A percentile compares a stretch with the other conserved stretches of the same genome.
phyloP scores from a whole-genome alignment of 2,329 filamentous ascomycete species.

The Microascus cirrosus region DNA sequence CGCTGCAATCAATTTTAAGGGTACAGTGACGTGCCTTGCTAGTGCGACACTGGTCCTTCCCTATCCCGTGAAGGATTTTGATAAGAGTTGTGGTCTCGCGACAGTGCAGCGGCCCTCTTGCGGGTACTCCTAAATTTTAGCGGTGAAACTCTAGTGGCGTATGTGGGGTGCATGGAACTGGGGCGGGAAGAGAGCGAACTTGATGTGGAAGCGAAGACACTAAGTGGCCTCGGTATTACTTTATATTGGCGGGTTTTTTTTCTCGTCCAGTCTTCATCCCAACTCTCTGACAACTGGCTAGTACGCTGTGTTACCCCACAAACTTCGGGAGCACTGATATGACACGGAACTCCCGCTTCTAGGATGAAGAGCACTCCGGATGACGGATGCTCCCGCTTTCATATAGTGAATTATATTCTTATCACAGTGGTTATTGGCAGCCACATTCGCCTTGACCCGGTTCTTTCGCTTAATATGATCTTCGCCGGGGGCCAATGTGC shows the following conservation, averaged over 20 bases:
- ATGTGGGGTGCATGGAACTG: too few relatives aligned
- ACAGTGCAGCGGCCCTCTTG: not conserved
- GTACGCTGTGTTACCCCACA: too few relatives aligned
- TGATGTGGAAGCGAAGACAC: not conserved
- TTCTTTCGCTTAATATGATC: not conserved
- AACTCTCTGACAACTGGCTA: too few relatives aligned
- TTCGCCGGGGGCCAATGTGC: not conserved
- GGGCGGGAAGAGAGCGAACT: too few relatives aligned
- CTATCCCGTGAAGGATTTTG: not conserved
- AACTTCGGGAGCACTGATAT: too few relatives aligned
- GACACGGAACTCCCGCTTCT: not conserved
- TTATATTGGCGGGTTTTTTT: too few relatives aligned
- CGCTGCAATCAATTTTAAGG: not conserved
- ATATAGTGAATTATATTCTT: not conserved
- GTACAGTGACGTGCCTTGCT: not conserved
- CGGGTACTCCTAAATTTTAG: not conserved
- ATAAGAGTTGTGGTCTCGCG: not conserved
- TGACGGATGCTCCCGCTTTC: not conserved
- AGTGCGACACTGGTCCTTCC: not conserved
- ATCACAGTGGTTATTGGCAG: not conserved
- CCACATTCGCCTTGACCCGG: not conserved
- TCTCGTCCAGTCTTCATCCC: too few relatives aligned
- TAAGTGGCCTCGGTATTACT: not conserved
- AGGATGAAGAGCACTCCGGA: not conserved
- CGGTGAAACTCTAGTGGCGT: not conserved